These are phyloP conservation scores for Rhodotorula paludigena DNA, from an alignment of 768 basidiomycete species.

Conservation along the genomic window DNA sequence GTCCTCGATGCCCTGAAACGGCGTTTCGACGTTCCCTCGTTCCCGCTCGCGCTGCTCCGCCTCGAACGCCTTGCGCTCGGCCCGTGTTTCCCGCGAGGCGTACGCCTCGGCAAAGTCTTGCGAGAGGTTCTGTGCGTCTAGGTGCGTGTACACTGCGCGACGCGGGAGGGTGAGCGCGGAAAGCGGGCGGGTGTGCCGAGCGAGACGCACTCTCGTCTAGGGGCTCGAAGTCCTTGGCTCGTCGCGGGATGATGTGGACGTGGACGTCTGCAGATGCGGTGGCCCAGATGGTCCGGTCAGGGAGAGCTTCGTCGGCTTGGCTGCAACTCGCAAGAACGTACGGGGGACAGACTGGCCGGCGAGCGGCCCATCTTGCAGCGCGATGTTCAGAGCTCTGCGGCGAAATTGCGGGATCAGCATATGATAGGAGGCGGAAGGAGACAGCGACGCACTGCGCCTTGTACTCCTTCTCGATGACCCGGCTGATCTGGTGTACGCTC, in stretches of 20 bases:
- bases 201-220: conserved; percentile 45
- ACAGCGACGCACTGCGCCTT: conserved; percentile 57
- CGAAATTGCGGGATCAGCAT: neutral
- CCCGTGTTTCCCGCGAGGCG: neutral
- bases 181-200: neutral
- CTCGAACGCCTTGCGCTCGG: conserved; percentile 14
- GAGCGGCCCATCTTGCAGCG: conserved; percentile 39
- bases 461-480: conserved; percentile 73
- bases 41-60: conserved; percentile 40
- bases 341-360: conserved; percentile 29
- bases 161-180: neutral
- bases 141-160: conserved; percentile 55
- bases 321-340: neutral
- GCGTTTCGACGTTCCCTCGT: conserved; percentile 30
- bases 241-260: conserved; percentile 79
- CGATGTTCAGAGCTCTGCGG: conserved; percentile 16
- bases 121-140: conserved; percentile 61
- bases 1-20: conserved; percentile 58
- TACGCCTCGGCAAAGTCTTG: conserved; percentile 10
- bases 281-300: conserved; percentile 50
- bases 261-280: conserved; percentile 79
- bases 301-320: conserved; percentile 62
- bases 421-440: no score
- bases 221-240: conserved; percentile 52
- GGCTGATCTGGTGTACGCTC: conserved; percentile 72